phyloP scores from a whole-genome alignment of 257 asterid species.

The Salvia miltiorrhiza region DNA sequence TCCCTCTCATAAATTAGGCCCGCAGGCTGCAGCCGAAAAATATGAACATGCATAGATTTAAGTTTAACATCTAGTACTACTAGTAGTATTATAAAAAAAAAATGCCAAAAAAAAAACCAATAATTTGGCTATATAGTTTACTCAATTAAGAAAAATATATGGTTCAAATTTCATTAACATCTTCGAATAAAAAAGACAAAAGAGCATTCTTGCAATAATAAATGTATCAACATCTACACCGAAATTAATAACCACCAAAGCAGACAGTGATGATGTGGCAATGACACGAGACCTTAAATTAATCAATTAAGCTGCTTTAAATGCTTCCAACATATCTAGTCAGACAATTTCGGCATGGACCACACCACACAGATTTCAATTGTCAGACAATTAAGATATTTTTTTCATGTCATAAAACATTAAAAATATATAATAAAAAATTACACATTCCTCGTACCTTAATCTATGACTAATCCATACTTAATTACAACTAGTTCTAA shows the following conservation, averaged over 20 bases:
- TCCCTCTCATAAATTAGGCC: background rate
- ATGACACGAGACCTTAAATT: conserved; percentile 9
- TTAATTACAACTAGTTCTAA: conserved; percentile 4
- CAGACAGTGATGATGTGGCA: conserved; percentile 6
- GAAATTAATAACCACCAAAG: background rate
- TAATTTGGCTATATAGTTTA: too few relatives aligned
- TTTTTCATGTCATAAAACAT: too few relatives aligned
- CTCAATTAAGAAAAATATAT: too few relatives aligned
- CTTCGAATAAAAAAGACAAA: too few relatives aligned
- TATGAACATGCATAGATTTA: too few relatives aligned
- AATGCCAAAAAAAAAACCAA: too few relatives aligned
- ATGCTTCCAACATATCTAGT: background rate
- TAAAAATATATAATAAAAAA: background rate
- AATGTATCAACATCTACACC: background rate
- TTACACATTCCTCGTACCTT: conserved; percentile 33
- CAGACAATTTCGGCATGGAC: background rate
- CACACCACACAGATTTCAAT: conserved; percentile 1
- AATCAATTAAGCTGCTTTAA: conserved; percentile 4
- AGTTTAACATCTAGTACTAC: too few relatives aligned
- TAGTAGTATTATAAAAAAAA: too few relatives aligned
- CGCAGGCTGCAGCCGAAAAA: too few relatives aligned
- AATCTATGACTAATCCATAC: conserved; percentile 16
- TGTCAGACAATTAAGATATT: conserved; percentile 6
- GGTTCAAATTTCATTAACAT: too few relatives aligned
- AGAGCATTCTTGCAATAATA: background rate